Evolutionary conservation across 495 filamentous ascomycete genomes (phyloP).

Genomic region (Penicillium maclennaniae): DNA sequence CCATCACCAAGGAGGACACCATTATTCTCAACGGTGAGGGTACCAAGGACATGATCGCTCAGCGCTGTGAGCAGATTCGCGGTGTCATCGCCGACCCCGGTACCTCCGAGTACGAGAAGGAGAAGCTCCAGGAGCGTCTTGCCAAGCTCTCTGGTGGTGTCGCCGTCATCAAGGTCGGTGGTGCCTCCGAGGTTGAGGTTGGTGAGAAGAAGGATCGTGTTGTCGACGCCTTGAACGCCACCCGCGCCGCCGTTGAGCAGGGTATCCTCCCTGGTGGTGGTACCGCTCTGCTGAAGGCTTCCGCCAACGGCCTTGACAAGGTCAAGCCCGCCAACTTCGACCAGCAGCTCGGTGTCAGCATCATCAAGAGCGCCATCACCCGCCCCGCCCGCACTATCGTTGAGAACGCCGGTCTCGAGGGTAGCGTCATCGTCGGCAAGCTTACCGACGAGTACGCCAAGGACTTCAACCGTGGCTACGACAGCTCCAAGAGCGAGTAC

Average conservation of each 20-base stretch:
- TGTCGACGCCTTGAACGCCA: constrained; percentile 96
- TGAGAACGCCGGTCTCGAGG: constrained; percentile 95
- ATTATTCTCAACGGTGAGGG: constrained; percentile 98
- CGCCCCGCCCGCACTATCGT: constrained; percentile 90
- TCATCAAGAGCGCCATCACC: constrained; percentile 96
- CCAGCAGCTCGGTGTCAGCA: constrained; percentile 96
- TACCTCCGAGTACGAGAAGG: constrained; percentile 98
- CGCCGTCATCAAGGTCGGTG: constrained; percentile 98
- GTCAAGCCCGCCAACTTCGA: constrained; percentile 94
- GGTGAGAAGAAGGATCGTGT: constrained; percentile 99
- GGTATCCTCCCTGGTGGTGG: constrained; percentile 98
- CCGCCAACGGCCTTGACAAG: constrained; percentile 75
- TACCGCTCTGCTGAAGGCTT: constrained; percentile 95
- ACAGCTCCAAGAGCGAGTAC: constrained; percentile 94
- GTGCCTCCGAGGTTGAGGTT: constrained; percentile 96
- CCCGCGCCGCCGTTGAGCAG: constrained; percentile 96
- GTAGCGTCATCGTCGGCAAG: constrained; percentile 96
- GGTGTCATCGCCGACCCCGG: constrained; percentile 89
- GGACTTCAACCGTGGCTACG: constrained; percentile 98
- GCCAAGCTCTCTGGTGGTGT: constrained; percentile 99
- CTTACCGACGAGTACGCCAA: constrained; percentile 86
- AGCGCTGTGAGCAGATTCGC: constrained; percentile 98
- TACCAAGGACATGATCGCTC: constrained; percentile 86
- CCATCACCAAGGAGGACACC: constrained; percentile 99
- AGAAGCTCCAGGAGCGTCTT: constrained; percentile 99